Evolutionary conservation across 345 rosid species (phyloP), one percentile per base, ranked within the genome.

Genomic region (Pelargonium nanum): DNA sequence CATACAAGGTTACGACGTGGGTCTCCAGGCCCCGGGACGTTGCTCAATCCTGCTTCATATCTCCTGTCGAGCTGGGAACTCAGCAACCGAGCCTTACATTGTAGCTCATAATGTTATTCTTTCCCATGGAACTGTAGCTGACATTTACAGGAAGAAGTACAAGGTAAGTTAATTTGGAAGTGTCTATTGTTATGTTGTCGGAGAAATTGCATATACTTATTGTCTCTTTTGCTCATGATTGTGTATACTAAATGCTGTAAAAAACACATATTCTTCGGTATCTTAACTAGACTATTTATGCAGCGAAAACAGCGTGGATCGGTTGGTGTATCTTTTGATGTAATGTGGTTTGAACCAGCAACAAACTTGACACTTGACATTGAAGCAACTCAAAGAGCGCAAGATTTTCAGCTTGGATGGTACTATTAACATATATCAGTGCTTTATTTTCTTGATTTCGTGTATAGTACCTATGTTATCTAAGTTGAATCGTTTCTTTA

Each of bases 381-480:
- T 28, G 87, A 84, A 71, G 99, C 99, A 26, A 74, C 96, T 53
- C 85, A 93, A 74, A 80, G 91, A 75, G 97, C 99, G 9, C 97
- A 83, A 80, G 99, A 93, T 67, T 93, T 93, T 78, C 99, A 93
- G 78, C 83, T 93, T 70, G 99, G 96, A 66, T 93, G 99, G 99
- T 86, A 83, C 72, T 4, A 25, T n/a, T 6, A 26, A 2, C n/a
- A 55, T 25, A 9, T 55, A 5, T 21, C 25, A 22, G 5, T 23
- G 24, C 22, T 0, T 55, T 22, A 40, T 0, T 9, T n/a, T 40
- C 15, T 40, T 40, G 15, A 40, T 8, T 40, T 6, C 48, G 10
- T 40, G 15, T 17, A 40, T 10, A 40, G 48, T 40, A 7, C 9
- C 48, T 40, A 54, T 21, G 16, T 54, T 22, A 21, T 19, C 2